Conservation (phyloP, 352 stramenopile species). For the Phytophthora uliginosa region DNA sequence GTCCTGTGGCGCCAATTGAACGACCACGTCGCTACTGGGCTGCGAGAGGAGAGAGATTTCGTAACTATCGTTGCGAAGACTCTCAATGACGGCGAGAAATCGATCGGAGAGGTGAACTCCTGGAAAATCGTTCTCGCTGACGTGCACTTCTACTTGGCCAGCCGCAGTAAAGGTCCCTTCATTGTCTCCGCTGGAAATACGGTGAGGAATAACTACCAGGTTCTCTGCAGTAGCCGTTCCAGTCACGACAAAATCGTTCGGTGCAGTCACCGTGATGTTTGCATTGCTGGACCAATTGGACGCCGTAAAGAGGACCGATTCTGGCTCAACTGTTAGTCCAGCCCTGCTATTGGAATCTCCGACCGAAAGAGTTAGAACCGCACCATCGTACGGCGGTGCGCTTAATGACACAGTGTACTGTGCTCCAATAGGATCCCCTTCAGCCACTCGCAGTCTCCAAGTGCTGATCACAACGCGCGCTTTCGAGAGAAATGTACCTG, state of each 20-base stretch:
- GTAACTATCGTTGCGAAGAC: constrained; percentile 63
- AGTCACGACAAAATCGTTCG: constrained; percentile 38
- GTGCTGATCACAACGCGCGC: constrained; percentile 51
- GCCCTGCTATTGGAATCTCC: constrained; percentile 15
- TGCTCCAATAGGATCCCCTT: constrained; percentile 32
- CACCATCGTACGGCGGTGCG: constrained; percentile 40
- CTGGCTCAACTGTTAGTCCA: constrained; percentile 41
- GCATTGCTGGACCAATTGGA: constrained; percentile 54
- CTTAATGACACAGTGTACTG: constrained; percentile 60
- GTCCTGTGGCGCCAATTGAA: constrained; percentile 40
- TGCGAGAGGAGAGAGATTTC: constrained; percentile 54
- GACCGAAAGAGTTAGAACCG: constrained; percentile 27
- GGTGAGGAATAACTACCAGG: constrained; percentile 43
- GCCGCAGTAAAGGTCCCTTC: constrained; percentile 46
- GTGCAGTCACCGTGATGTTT: constrained; percentile 37
- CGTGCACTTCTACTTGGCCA: constrained; percentile 43
- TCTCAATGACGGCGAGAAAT: constrained; percentile 56
- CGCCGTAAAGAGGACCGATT: constrained; percentile 44
- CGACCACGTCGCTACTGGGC: constrained; percentile 44
- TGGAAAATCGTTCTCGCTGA: constrained; percentile 68
- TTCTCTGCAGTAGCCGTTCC: constrained; percentile 18
- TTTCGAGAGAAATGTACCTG: constrained; percentile 40
- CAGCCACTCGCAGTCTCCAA: constrained; percentile 29
- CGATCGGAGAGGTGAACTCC: constrained; percentile 61
- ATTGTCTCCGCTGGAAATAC: constrained; percentile 41